Evolutionary conservation across 2,329 filamentous ascomycete species (phyloP).

Genomic region (Fusarium irregulare): DNA sequence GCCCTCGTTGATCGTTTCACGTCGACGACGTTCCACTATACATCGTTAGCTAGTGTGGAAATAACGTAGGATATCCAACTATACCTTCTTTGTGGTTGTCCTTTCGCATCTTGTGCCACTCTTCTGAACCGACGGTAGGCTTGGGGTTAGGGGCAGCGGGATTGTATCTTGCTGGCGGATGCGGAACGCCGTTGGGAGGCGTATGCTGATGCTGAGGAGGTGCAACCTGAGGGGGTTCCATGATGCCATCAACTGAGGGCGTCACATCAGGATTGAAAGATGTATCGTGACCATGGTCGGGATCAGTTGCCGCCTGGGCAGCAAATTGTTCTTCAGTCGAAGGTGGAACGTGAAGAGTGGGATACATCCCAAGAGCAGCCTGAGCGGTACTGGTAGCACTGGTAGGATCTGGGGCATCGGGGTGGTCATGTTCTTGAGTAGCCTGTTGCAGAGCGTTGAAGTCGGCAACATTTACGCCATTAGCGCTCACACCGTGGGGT

Average conservation of each 20-base stretch:
- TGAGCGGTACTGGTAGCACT: constrained; percentile 70
- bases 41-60: constrained; percentile 39
- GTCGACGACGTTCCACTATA: constrained; percentile 90
- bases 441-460: constrained; percentile 69
- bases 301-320: constrained; percentile 58
- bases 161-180: constrained; percentile 51
- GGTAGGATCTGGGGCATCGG: constrained; percentile 61
- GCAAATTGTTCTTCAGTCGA: constrained; percentile 71
- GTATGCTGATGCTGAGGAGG: constrained; percentile 48
- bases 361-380: constrained; percentile 69
- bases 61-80: constrained; percentile 41
- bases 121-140: constrained; percentile 91
- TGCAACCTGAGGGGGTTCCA: constrained; percentile 44
- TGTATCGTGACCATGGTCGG: constrained; percentile 50
- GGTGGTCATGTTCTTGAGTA: constrained; percentile 58
- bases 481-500: constrained; percentile 53
- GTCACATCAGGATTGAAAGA: constrained; percentile 50
- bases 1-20: constrained; percentile 98
- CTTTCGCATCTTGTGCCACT: constrained; percentile 97
- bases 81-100: constrained; percentile 99
- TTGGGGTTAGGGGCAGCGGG: constrained; percentile 66
- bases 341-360: constrained; percentile 67
- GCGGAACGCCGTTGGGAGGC: constrained; percentile 56
- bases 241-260: constrained; percentile 47
- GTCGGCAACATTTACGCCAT: constrained; percentile 63